These are phyloP conservation scores for Takakia lepidozioides DNA, from an alignment of 225 moss, liverwort and hornwort genomes.

Conservation along the genomic window DNA sequence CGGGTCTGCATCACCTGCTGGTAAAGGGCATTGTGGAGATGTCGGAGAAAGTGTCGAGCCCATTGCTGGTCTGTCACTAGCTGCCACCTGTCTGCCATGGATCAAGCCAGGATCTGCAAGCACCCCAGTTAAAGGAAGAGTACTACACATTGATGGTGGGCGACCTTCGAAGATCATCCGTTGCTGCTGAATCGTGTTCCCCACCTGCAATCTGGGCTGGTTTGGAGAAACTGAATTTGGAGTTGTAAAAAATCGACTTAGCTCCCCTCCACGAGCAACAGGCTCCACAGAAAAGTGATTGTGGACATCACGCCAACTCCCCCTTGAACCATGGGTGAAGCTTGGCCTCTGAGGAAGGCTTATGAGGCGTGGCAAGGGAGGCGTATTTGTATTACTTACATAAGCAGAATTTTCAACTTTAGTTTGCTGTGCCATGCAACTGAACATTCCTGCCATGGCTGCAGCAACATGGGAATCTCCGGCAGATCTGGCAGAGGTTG, in stretches of 20 bases:
- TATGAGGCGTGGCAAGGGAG: not conserved
- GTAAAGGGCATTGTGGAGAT: conserved; percentile 10
- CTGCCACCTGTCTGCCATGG: conserved; percentile 3
- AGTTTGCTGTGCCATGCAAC: conserved; percentile 28
- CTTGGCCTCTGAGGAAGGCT: not conserved
- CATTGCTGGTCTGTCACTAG: not conserved
- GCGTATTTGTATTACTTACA: not conserved
- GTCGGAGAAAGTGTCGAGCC: not conserved
- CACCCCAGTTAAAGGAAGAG: conserved; percentile 9
- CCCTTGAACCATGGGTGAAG: conserved; percentile 1
- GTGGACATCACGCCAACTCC: conserved; percentile 7
- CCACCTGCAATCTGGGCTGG: too few species aligned
- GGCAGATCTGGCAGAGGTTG: conserved; percentile 14
- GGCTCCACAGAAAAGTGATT: not conserved
- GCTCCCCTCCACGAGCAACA: not conserved
- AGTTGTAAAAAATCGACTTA: too few species aligned
- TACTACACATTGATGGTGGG: conserved; percentile 10
- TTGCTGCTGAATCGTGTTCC: not conserved
- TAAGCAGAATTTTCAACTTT: conserved; percentile 3
- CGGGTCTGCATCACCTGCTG: conserved; percentile 9
- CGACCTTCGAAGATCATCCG: not conserved
- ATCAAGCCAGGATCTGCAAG: not conserved
- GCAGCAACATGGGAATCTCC: conserved; percentile 34
- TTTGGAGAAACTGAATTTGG: too few species aligned
- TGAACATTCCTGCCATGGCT: conserved; percentile 43